phyloP scores from a whole-genome alignment of 768 basidiomycete genomes.

The Lentinula detonsa region DNA sequence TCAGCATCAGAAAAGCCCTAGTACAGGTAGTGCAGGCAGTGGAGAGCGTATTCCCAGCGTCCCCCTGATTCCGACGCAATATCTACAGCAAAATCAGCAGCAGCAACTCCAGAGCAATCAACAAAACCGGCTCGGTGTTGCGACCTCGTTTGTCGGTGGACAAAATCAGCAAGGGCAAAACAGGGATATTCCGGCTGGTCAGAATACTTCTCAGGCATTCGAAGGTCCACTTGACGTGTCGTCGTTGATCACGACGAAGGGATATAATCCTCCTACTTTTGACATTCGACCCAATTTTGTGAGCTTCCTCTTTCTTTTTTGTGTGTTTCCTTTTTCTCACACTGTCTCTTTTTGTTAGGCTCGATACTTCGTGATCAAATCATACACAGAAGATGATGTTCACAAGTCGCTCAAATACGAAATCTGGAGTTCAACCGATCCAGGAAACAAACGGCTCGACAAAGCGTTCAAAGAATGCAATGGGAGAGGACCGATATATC shows the following conservation, averaged over 20 bases:
- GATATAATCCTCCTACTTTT: slow-evolving; percentile 85
- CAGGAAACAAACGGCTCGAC: slow-evolving; percentile 95
- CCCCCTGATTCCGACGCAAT: slow-evolving; percentile 70
- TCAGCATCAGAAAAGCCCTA: slow-evolving; percentile 26
- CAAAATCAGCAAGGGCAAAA: slow-evolving; percentile 18
- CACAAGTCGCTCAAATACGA: slow-evolving; percentile 98
- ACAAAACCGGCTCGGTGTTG: slow-evolving; percentile 32
- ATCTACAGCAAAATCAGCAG: slow-evolving; percentile 55
- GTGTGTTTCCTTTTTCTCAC: slow-evolving; percentile 6
- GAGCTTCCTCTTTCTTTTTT: slow-evolving; percentile 20
- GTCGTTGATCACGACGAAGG: slow-evolving; percentile 78
- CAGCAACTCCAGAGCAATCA: slow-evolving; percentile 35
- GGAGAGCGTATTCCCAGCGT: slow-evolving; percentile 51
- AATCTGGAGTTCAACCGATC: slow-evolving; percentile 96
- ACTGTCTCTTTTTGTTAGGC: slow-evolving; percentile 42
- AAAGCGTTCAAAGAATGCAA: slow-evolving; percentile 96
- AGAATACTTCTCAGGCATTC: slow-evolving; percentile 28
- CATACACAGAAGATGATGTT: slow-evolving; percentile 98
- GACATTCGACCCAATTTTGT: slow-evolving; percentile 78
- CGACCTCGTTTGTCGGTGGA: slow-evolving; percentile 24
- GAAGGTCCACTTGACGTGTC: slow-evolving; percentile 80
- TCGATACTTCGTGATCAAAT: slow-evolving; percentile 96
- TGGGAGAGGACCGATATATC: slow-evolving; percentile 89
- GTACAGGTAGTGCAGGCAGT: slow-evolving; percentile 22
- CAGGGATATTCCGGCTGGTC: slow-evolving; percentile 16